Evolutionary conservation across 805 yeast genomes (phyloP).

Genomic region (Kurtzmaniella fragi): DNA sequence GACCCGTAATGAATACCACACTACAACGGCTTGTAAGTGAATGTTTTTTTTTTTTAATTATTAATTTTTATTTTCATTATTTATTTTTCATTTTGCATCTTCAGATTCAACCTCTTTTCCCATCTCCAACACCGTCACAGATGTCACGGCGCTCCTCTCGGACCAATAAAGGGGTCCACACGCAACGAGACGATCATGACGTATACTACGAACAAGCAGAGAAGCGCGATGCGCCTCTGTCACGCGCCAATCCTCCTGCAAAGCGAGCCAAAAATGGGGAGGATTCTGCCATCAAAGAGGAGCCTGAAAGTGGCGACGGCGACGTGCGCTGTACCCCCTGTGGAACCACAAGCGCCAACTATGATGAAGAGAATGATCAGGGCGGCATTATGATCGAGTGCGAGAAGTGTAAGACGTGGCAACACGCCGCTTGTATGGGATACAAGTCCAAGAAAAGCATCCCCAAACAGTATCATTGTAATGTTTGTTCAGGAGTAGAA

Average conservation of each 20-base stretch:
- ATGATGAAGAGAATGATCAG: slow-evolving; percentile 51
- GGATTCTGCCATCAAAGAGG: neutral
- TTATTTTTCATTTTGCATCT: neutral
- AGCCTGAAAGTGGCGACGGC: slow-evolving; percentile 31
- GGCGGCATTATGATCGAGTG: slow-evolving; percentile 62
- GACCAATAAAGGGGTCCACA: slow-evolving; percentile 36
- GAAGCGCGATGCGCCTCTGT: neutral
- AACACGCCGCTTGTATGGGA: slow-evolving; percentile 61
- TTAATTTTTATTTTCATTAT: neutral
- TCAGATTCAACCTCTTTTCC: neutral
- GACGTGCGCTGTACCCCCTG: slow-evolving; percentile 57
- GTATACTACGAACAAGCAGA: neutral
- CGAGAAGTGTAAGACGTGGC: slow-evolving; percentile 66
- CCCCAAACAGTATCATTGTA: slow-evolving; percentile 51
- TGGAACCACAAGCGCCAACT: slow-evolving; percentile 54
- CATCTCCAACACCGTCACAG: neutral
- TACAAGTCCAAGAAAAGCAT: slow-evolving; percentile 31
- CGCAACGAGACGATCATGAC: slow-evolving; percentile 19
- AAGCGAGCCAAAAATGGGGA: neutral
- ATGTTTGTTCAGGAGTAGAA: slow-evolving; percentile 43
- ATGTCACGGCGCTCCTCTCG: slow-evolving; percentile 30
- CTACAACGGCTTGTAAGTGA: too few relatives aligned
- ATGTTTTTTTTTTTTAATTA: too few relatives aligned
- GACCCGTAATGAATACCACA: too few relatives aligned
- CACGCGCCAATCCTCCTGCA: neutral